These are phyloP conservation scores for Colletotrichum camelliae DNA, from an alignment of 2,329 filamentous ascomycete species.

Conservation along the genomic window DNA sequence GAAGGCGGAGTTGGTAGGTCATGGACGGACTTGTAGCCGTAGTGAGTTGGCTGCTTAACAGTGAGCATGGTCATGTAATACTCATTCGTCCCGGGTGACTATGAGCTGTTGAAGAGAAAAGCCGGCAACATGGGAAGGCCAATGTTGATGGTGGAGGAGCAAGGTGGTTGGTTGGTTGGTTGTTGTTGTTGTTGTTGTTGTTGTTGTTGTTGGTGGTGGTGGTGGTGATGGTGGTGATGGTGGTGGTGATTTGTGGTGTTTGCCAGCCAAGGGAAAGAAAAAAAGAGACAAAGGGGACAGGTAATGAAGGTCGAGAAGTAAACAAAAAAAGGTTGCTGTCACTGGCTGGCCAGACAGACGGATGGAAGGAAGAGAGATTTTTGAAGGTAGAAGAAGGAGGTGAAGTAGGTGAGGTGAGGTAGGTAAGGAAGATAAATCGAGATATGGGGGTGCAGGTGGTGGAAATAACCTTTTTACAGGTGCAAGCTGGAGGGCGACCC, in stretches of 20 bases:
- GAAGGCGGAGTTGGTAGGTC: slow-evolving; percentile 65
- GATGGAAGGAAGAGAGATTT: slow-evolving; percentile 14
- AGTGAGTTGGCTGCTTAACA: slow-evolving; percentile 62
- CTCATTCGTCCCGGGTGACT: slow-evolving; percentile 18
- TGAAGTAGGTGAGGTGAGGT: slow-evolving; percentile 7
- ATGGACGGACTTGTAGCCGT: slow-evolving; percentile 67
- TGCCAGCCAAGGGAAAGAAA: background rate
- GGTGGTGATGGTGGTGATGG: background rate
- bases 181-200: background rate
- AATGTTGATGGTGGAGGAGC: background rate
- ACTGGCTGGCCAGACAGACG: slow-evolving; percentile 23
- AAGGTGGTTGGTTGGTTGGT: background rate
- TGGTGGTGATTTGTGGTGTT: background rate
- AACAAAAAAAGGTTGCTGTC: slow-evolving; percentile 22
- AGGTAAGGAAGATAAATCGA: slow-evolving; percentile 1
- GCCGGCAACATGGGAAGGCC: slow-evolving; percentile 6
- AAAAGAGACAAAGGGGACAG: slow-evolving; percentile 11
- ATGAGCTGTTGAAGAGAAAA: background rate
- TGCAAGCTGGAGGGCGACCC: slow-evolving; percentile 41
- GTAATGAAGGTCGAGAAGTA: slow-evolving; percentile 25
- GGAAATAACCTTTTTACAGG: slow-evolving; percentile 43
- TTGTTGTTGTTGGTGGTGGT: too few relatives aligned
- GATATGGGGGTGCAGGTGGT: slow-evolving; percentile 25
- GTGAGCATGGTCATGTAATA: slow-evolving; percentile 61
- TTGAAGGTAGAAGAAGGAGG: slow-evolving; percentile 3